phyloP scores from a whole-genome alignment of 768 basidiomycete genomes.

The Boletus speciosus region DNA sequence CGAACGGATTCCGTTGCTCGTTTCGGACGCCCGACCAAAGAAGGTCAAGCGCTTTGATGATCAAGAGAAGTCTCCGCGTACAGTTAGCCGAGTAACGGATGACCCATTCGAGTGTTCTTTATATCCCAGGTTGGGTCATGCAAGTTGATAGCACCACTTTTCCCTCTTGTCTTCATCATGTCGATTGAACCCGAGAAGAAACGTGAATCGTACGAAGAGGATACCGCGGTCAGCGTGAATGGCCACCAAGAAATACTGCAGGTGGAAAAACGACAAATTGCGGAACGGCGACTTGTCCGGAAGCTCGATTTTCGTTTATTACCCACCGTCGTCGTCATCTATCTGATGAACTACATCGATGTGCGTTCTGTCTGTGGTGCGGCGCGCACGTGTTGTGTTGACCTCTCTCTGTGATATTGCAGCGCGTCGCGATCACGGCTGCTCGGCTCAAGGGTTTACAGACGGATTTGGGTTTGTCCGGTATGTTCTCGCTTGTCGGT shows the following conservation, averaged over 20 bases:
- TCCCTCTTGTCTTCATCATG: slow-evolving; percentile 7
- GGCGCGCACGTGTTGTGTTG: background rate
- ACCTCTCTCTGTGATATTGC: background rate
- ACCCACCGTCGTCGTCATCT: slow-evolving; percentile 56
- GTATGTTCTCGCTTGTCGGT: slow-evolving; percentile 20
- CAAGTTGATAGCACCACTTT: background rate
- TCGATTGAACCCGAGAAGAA: slow-evolving; percentile 15
- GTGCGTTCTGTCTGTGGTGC: slow-evolving; percentile 30
- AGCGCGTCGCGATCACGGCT: slow-evolving; percentile 51
- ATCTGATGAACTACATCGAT: slow-evolving; percentile 67
- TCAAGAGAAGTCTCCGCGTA: background rate
- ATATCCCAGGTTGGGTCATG: background rate
- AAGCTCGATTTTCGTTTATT: slow-evolving; percentile 56
- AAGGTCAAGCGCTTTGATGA: background rate
- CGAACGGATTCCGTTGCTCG: no score
- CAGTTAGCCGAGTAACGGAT: background rate
- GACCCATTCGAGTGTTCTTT: background rate
- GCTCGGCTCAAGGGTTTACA: slow-evolving; percentile 51
- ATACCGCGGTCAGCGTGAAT: background rate
- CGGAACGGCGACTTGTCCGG: slow-evolving; percentile 40
- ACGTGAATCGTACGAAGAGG: slow-evolving; percentile 4
- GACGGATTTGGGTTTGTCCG: slow-evolving; percentile 44
- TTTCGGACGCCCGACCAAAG: background rate
- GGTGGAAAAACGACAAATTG: slow-evolving; percentile 5
- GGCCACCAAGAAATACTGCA: background rate